phyloP scores from a whole-genome alignment of 345 rosid genomes.

The Ricinus communis region DNA sequence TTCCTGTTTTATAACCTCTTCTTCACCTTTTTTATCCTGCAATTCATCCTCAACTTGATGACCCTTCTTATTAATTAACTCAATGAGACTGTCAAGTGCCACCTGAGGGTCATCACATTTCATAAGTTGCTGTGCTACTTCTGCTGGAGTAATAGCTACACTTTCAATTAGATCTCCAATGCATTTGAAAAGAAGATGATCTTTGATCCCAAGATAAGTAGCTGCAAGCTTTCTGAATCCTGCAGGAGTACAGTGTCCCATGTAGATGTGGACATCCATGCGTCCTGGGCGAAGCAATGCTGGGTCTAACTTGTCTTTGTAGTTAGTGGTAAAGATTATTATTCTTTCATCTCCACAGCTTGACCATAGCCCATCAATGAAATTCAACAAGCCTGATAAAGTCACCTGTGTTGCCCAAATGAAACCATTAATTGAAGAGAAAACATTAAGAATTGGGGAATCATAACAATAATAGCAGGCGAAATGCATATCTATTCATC shows the following conservation, averaged over 20 bases:
- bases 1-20: slow-evolving; percentile 16
- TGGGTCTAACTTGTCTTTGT: slow-evolving; percentile 26
- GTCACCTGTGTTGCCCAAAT: slow-evolving; percentile 12
- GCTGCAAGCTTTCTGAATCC: slow-evolving; percentile 19
- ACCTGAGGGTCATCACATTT: slow-evolving; percentile 4
- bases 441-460: no score
- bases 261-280: slow-evolving; percentile 30
- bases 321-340: slow-evolving; percentile 27
- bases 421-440: no score
- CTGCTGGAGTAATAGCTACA: slow-evolving; percentile 18
- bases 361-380: slow-evolving; percentile 36
- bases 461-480: no score
- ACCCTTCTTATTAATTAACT: slow-evolving; percentile 10
- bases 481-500: no score
- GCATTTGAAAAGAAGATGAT: slow-evolving; percentile 17
- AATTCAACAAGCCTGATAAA: slow-evolving; percentile 27
- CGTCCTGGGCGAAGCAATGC: slow-evolving; percentile 31
- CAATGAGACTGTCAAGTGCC: slow-evolving; percentile 22
- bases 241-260: slow-evolving; percentile 24
- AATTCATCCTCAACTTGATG: not conserved
- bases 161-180: slow-evolving; percentile 19
- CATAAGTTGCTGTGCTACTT: slow-evolving; percentile 29
- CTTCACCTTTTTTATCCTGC: not conserved
- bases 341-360: slow-evolving; percentile 35
- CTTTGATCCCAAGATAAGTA: slow-evolving; percentile 23